Evolutionary conservation across 306 rosid genomes (phyloP).

Genomic region (Clitoria ternatea): DNA sequence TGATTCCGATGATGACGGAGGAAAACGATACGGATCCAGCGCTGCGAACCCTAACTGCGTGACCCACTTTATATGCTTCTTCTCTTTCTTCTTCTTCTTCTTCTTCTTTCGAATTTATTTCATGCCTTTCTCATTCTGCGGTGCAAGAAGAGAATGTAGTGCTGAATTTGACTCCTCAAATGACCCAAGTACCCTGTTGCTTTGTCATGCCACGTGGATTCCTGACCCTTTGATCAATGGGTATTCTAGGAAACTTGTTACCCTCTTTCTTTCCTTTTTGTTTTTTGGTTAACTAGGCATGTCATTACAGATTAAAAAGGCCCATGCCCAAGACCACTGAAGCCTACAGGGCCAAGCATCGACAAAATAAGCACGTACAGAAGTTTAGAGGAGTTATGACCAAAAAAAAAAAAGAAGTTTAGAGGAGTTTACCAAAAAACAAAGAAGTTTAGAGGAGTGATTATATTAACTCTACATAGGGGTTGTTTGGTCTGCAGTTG

Average conservation of each 20-base stretch:
- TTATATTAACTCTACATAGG: no score
- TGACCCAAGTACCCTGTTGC: background rate
- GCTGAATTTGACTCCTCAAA: background rate
- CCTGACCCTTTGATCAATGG: background rate
- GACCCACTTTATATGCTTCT: no score
- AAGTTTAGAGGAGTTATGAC: no score
- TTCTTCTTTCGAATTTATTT: background rate
- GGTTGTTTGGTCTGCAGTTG: no score
- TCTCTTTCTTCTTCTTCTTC: background rate
- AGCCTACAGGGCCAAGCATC: no score
- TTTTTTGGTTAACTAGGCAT: no score
- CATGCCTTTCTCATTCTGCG: background rate
- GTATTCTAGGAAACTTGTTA: background rate
- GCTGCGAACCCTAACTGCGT: conserved; percentile 38
- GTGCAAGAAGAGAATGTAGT: background rate
- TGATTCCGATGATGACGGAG: conserved; percentile 22
- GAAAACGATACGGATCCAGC: conserved; percentile 41
- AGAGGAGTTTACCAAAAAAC: no score
- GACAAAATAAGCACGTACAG: no score
- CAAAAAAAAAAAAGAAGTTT: no score
- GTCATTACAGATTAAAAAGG: no score
- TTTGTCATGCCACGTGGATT: background rate
- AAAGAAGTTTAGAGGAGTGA: no score
- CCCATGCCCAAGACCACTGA: no score
- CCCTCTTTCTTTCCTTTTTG: background rate